Base-by-base conservation (phyloP, 2,329 filamentous ascomycete genomes). In the Diaporthe helianthi region DNA sequence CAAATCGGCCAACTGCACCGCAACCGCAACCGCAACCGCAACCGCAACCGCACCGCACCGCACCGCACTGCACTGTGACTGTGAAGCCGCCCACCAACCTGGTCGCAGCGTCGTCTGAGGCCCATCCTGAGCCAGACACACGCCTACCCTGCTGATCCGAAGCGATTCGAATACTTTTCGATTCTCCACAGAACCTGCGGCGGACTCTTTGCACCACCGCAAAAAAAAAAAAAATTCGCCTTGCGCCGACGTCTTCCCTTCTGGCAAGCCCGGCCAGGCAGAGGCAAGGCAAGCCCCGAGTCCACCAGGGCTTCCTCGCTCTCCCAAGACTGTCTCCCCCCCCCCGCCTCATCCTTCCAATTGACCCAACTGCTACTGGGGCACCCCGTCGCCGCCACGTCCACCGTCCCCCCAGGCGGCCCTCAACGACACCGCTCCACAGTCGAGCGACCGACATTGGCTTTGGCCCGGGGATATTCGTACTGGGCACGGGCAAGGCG, bases 191-290 rank as follows among this genome's bases (percentile, higher is more conserved):
- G 26, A 41, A 51, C 36, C 47, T 41, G 46, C 36, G 54, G 55
- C 67, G 47, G 61, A 55, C 61, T 69, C 60, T 61, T 67, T 69
- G 69, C 67, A 36, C 36, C 29, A 58, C 64, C 54, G 54, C 53
- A 63, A 69, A 69, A 65, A 69, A 44, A 63, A 69, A 69, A 65
- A 69, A 44, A 65, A 54, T 65, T 55, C 33, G 49, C 49, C 55
- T 70, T 38, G 67, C 61, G 65, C 67, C 54, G 61, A 33, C 54
- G 54, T 41, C 66, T 49, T 69, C 47, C 22, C 44, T 17, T 58
- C 54, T 69, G 68, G 67, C 67, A 58, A 69, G 47, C 46, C 65
- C 41, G 52, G 51, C 31, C 58, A 24, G 51, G 60, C 66, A 60
- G 24, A 36, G 44, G 19, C 26, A 52, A 52, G 44, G n/a, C 63